Base-by-base conservation (phyloP, 805 yeast species). In the Candida ipomoeae region DNA sequence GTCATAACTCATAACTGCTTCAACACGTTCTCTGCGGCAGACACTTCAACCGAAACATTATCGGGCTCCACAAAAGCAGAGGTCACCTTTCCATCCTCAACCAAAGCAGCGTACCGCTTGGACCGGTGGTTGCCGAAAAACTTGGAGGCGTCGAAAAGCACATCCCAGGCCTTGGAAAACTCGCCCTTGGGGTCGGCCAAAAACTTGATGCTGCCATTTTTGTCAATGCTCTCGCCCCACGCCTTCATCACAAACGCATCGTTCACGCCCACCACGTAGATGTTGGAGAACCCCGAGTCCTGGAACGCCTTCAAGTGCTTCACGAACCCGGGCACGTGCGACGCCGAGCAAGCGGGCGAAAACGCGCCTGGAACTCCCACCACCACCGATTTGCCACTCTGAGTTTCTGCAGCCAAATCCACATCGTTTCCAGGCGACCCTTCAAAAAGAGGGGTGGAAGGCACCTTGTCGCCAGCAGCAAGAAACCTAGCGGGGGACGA, bases 211-310 rank as follows among this genome's bases (percentile, higher is more conserved):
- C 45, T 40, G n/a, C 58, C 59, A 15, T 56, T 57, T 17, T 57
- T 56, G 43, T 59, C 62, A 26, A 65, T 55, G 36, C 69, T 58
- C 49, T 82, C 78, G 40, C 80, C 81, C 96, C 96, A 90, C 0
- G 94, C 91, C 59, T 81, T 79, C 62, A 84, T 81, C 45, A 89
- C 96, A 66, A 90, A 90, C 2, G 94, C 79, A 64, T 90, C 97
- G 67, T 90, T 90, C 44, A 88, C 96, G 17, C 94, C 77, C 34
- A 90, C 80, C 40, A 90, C 81, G 60, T 76, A 82, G 46, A 89
- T 67, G 42, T 80, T 69, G 23, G 69, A 59, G 68, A 80, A 75
- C n/a, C 96, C 96, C 68, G 85, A 84, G 29, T 73, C 74, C 53
- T 78, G 71, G 62, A 89, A 80, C 33, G 77, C 73, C 6, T 74